Percentiles rank a stretch among this genome's conserved stretches.
phyloP scores from a whole-genome alignment of 805 yeast genomes.

The Ogataea nakhonphanomensis region DNA sequence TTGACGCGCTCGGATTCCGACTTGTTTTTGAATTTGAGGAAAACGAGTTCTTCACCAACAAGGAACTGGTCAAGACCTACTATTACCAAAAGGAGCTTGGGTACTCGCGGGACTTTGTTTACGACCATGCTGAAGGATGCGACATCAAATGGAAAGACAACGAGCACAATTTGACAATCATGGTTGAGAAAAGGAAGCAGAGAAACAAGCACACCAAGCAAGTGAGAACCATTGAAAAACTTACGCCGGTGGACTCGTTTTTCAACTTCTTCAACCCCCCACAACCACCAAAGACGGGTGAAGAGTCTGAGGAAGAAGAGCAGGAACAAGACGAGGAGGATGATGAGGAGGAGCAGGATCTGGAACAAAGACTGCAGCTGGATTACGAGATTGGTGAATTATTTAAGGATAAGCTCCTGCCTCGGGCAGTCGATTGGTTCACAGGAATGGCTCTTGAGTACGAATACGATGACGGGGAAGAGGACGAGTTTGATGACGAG shows the following conservation, averaged over 20 bases:
- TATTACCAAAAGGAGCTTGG: constrained; percentile 93
- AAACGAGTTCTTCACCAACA: constrained; percentile 77
- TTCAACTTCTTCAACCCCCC: constrained; percentile 97
- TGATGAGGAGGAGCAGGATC: constrained; percentile 65
- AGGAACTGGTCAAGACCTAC: constrained; percentile 75
- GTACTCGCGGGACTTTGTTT: constrained; percentile 92
- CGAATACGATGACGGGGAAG: constrained; percentile 51
- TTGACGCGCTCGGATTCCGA: constrained; percentile 83
- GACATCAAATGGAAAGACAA: constrained; percentile 80
- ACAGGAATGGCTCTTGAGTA: constrained; percentile 94
- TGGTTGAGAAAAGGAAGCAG: constrained; percentile 92
- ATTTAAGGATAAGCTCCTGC: constrained; percentile 90
- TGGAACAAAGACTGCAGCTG: constrained; percentile 80
- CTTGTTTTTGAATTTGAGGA: constrained; percentile 75
- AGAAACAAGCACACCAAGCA: constrained; percentile 95
- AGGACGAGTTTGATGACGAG: constrained; percentile 53
- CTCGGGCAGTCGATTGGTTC: constrained; percentile 97
- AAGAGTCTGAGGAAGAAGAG: constrained; percentile 47
- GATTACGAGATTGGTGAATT: constrained; percentile 97
- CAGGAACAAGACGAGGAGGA: constrained; percentile 43
- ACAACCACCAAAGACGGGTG: constrained; percentile 48
- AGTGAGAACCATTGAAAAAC: constrained; percentile 91
- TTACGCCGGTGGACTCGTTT: constrained; percentile 91
- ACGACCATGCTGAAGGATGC: constrained; percentile 93
- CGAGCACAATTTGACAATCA: constrained; percentile 78